Evolutionary conservation across 2,329 filamentous ascomycete species (phyloP), one percentile per base, ranked within the genome.

Genomic region (Simplicillium sp.): DNA sequence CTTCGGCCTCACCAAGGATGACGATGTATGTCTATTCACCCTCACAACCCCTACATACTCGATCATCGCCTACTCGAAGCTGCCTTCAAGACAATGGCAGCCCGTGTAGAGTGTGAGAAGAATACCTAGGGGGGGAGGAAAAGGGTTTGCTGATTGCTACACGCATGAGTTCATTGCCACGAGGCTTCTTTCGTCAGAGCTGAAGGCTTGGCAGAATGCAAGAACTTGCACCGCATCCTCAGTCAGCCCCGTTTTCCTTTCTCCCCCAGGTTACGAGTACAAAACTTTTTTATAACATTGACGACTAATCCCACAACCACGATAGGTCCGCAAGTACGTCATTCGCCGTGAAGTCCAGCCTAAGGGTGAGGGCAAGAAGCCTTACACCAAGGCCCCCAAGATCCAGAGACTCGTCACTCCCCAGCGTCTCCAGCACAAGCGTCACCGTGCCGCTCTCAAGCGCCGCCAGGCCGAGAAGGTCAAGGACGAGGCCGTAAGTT

Each of bases 1-100:
- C 85, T 98, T 97, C 78, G 83, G 87, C 77, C 86, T 98, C 81
- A 90, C 84, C 86, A 97, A 97, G 89, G 89, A 97, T 84, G 92
- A 98, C 80, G 92, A 98, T 86, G 90, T 97, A 85, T 81, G 86
- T 88, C 60, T 60, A 67, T 62, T 65, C 65, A 68, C 62, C 60
- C 49, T 55, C 47, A 63, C 60, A 64, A 65, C 70, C 63, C 65
- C 70, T 70, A 56, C 62, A 65, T 65, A 65, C 62, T 64, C 62
- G 59, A 70, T 82, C 78, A 77, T 84, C 77, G 75, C 84, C 82
- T 87, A 73, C 76, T 75, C 75, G 60, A 63, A 64, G 57, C 66
- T 70, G 66, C 65, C 61, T 51, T 54, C 60, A 53, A 64, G 54
- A 52, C 52, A 51, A 43, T 59, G 56, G 59, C 66, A 66, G 66